These are phyloP conservation scores for Sporodiniella umbellata DNA, from an alignment of 371 early-diverging fungal genomes.

Conservation along the genomic window DNA sequence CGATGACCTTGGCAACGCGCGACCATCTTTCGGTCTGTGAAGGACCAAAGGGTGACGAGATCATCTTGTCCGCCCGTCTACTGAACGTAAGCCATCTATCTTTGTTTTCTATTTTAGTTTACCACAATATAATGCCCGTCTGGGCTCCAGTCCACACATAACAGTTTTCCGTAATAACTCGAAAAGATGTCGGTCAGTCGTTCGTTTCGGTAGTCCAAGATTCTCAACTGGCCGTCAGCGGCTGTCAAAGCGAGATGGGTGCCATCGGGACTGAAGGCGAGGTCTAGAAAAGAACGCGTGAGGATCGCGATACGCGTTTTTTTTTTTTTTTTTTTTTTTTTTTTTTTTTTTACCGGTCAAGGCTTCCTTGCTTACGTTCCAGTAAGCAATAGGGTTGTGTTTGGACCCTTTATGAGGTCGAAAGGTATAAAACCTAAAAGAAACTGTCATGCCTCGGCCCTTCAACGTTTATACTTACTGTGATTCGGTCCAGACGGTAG, in stretches of 20 bases:
- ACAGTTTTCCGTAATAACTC: constrained; percentile 83
- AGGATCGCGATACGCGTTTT: too few species aligned
- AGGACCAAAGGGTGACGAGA: constrained; percentile 88
- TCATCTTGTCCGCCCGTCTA: constrained; percentile 95
- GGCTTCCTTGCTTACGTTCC: constrained; percentile 65
- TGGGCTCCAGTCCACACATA: constrained; percentile 89
- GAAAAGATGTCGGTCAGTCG: constrained; percentile 67
- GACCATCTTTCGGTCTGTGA: constrained; percentile 68
- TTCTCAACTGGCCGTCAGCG: constrained; percentile 72
- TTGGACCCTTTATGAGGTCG: constrained; percentile 53
- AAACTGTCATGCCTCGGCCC: too few species aligned
- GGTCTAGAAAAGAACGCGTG: too few species aligned
- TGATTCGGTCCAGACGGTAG: constrained; percentile 23
- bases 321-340: too few species aligned
- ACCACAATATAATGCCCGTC: constrained; percentile 91
- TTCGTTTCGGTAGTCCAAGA: constrained; percentile 75
- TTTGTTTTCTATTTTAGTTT: too few species aligned
- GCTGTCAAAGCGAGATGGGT: constrained; percentile 78
- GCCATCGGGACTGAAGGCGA: constrained; percentile 86
- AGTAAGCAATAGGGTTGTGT: constrained; percentile 74
- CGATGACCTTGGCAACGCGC: constrained; percentile 93
- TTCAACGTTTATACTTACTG: constrained; percentile 15
- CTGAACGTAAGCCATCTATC: too few species aligned
- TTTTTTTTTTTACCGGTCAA: constrained; percentile 77
- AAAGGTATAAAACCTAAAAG: constrained; percentile 51